Evolutionary conservation across 768 basidiomycete genomes (phyloP).

Genomic region (Lactarius hengduanensis): DNA sequence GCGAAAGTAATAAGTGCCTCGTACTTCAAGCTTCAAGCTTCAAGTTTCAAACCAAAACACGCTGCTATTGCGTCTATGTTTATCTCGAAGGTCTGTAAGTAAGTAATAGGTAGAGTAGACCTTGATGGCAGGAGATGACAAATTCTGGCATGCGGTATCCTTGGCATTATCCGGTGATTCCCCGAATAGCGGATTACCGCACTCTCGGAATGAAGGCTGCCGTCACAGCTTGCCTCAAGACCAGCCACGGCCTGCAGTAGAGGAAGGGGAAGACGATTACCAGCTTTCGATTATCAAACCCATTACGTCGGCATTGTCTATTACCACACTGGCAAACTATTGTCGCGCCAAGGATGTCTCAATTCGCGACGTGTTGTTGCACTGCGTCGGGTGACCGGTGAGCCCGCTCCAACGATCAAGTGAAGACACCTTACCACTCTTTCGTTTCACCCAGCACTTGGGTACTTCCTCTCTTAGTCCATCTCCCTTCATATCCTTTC

Average conservation of each 20-base stretch:
- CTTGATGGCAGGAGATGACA: too few relatives aligned
- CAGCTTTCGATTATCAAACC: background rate
- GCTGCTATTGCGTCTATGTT: too few relatives aligned
- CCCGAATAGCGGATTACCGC: background rate
- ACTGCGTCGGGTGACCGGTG: background rate
- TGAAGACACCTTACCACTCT: slow-evolving; percentile 19
- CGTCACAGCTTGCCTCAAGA: background rate
- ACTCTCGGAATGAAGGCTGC: background rate
- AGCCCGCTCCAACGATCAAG: background rate
- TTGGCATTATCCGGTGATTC: background rate
- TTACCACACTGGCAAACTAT: background rate
- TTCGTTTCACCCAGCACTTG: slow-evolving; percentile 23
- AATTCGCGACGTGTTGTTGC: background rate
- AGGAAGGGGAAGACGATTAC: background rate
- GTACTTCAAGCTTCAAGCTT: too few relatives aligned
- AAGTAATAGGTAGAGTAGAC: too few relatives aligned
- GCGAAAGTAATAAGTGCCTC: too few relatives aligned
- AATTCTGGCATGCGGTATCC: too few relatives aligned
- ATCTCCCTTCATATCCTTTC: slow-evolving; percentile 10
- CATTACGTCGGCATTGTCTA: background rate
- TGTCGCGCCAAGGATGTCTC: background rate
- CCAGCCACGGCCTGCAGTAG: background rate
- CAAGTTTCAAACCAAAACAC: too few relatives aligned
- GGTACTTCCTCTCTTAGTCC: slow-evolving; percentile 12
- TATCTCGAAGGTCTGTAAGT: too few relatives aligned